Percentiles rank a stretch among this genome's conserved stretches.
Conservation (phyloP, 169 alveolate species). For the Pseudocohnilembus persalinus region DNA sequence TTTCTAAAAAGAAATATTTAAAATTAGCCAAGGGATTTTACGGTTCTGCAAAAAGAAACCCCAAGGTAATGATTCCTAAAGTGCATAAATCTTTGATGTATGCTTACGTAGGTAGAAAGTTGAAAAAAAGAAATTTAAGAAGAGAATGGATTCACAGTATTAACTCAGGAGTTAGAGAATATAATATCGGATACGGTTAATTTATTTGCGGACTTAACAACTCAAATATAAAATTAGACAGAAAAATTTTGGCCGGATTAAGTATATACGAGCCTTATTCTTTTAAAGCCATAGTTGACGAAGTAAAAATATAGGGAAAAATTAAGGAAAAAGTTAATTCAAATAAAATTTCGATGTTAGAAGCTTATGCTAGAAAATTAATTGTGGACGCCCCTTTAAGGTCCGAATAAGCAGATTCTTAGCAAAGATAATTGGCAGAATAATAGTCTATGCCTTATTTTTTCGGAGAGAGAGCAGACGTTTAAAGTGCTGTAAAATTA, state of each 20-base stretch:
- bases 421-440: neutral
- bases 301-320: slow-evolving; percentile 50
- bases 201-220: slow-evolving; percentile 62
- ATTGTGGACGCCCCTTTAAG: slow-evolving; percentile 18
- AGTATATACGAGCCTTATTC: slow-evolving; percentile 70
- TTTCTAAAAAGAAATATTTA: slow-evolving; percentile 52
- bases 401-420: neutral
- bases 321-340: slow-evolving; percentile 15
- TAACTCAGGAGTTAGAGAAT: slow-evolving; percentile 72
- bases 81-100: slow-evolving; percentile 59
- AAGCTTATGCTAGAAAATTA: slow-evolving; percentile 28
- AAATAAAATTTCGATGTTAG: slow-evolving; percentile 1
- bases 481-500: neutral
- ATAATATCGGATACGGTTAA: slow-evolving; percentile 55
- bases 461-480: slow-evolving; percentile 15
- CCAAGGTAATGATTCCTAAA: slow-evolving; percentile 51
- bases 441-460: slow-evolving; percentile 17
- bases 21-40: slow-evolving; percentile 75
- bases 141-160: slow-evolving; percentile 69
- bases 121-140: slow-evolving; percentile 64
- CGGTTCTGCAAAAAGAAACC: slow-evolving; percentile 58
- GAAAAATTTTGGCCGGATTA: slow-evolving; percentile 68
- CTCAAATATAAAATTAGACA: slow-evolving; percentile 62
- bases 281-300: slow-evolving; percentile 71
- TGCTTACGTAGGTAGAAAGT: slow-evolving; percentile 65